Conservation (phyloP, 2,329 filamentous ascomycete species). For the Fusarium sp. region DNA sequence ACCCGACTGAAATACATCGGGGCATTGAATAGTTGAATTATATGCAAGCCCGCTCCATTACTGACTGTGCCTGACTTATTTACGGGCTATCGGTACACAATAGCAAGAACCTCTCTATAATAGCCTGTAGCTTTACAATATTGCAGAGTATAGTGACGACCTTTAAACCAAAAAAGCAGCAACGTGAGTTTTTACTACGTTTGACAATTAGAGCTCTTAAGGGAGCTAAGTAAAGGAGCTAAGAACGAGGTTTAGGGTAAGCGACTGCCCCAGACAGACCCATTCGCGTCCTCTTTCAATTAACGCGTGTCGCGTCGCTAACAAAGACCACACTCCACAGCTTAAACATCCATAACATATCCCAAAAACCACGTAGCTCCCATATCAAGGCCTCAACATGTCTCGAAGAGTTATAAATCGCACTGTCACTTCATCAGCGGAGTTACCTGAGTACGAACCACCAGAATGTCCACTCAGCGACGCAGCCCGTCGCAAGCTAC, state of each 20-base stretch:
- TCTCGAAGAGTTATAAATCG: slow-evolving; percentile 52
- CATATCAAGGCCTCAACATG: slow-evolving; percentile 42
- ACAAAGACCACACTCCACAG: slow-evolving; percentile 15
- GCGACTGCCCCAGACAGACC: background rate
- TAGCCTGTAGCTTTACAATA: too few relatives aligned
- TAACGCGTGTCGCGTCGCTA: slow-evolving; percentile 28
- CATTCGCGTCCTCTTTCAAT: slow-evolving; percentile 25
- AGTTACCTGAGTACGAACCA: slow-evolving; percentile 64
- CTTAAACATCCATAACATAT: slow-evolving; percentile 9
- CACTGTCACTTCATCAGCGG: slow-evolving; percentile 37
- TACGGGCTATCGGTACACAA: too few relatives aligned
- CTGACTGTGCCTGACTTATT: too few relatives aligned
- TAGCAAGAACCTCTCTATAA: too few relatives aligned
- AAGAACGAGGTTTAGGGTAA: background rate
- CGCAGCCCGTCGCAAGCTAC: slow-evolving; percentile 54
- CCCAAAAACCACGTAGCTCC: slow-evolving; percentile 7
- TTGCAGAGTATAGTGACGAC: too few relatives aligned
- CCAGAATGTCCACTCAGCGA: slow-evolving; percentile 61
- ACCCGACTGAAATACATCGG: background rate
- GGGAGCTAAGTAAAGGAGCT: too few relatives aligned
- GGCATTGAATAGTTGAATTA: too few relatives aligned
- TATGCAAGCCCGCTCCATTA: too few relatives aligned
- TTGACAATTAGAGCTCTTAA: too few relatives aligned
- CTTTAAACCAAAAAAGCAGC: too few relatives aligned
- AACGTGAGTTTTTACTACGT: too few relatives aligned